A percentile compares a stretch with the other conserved stretches of the same genome.
phyloP scores from a whole-genome alignment of 768 basidiomycete species.

The Inosperma sp. region DNA sequence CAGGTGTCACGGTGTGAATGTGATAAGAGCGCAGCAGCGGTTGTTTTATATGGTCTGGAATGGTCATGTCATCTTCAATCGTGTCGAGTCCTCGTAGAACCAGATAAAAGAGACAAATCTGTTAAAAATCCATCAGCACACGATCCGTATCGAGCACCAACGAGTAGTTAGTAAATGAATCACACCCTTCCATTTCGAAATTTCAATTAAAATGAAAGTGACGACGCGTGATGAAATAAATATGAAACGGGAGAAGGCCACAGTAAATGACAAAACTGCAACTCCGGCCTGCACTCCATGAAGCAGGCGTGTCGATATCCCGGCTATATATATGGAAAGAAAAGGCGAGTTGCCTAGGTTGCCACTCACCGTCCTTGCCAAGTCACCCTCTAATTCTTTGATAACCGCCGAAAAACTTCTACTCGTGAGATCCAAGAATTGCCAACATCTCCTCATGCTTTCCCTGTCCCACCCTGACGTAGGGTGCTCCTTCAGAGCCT shows the following conservation, averaged over 20 bases:
- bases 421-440: slow-evolving; percentile 82
- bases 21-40: slow-evolving; percentile 82
- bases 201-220: no score
- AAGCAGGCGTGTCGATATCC: no score
- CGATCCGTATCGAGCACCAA: no score
- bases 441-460: slow-evolving; percentile 88
- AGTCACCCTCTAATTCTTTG: slow-evolving; percentile 92
- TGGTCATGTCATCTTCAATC: slow-evolving; percentile 97
- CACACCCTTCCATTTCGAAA: no score
- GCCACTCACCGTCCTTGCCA: slow-evolving; percentile 77
- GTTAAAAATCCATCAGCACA: neutral
- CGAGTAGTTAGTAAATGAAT: no score
- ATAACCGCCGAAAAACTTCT: slow-evolving; percentile 90
- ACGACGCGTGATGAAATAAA: no score
- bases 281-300: no score
- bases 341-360: no score
- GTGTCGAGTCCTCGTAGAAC: slow-evolving; percentile 94
- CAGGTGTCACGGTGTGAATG: slow-evolving; percentile 68
- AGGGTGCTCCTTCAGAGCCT: slow-evolving; percentile 62
- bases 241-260: no score
- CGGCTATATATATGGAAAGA: no score
- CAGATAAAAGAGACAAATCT: slow-evolving; percentile 96
- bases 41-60: slow-evolving; percentile 82
- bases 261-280: no score
- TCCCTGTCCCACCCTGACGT: slow-evolving; percentile 85